Percentiles rank a stretch among this genome's conserved stretches.
phyloP scores from a whole-genome alignment of 768 basidiomycete genomes.

The Rhodocollybia butyracea region DNA sequence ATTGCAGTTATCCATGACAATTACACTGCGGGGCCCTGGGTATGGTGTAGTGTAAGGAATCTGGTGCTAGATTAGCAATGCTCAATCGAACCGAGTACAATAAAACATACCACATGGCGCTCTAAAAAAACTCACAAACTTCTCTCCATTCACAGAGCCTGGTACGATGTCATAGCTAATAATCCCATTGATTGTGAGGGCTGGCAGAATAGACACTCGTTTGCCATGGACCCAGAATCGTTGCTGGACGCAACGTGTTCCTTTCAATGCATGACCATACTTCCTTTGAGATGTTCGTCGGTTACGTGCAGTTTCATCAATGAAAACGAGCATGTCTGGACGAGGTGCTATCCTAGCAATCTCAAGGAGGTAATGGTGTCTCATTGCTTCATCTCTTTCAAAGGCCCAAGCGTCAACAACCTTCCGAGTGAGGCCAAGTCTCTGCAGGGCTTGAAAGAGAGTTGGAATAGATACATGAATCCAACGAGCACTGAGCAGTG shows the following conservation, averaged over 20 bases:
- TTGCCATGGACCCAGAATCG: slow-evolving; percentile 22
- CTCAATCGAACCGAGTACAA: neutral
- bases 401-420: slow-evolving; percentile 17
- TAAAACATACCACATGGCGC: slow-evolving; percentile 18
- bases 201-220: slow-evolving; percentile 24
- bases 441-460: slow-evolving; percentile 19
- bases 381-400: slow-evolving; percentile 26
- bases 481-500: slow-evolving; percentile 15
- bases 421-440: slow-evolving; percentile 22
- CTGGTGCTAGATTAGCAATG: neutral
- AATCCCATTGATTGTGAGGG: slow-evolving; percentile 21
- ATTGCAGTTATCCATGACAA: slow-evolving; percentile 36
- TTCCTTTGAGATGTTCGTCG: slow-evolving; percentile 19
- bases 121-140: slow-evolving; percentile 26
- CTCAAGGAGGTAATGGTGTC: slow-evolving; percentile 18
- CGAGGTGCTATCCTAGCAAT: slow-evolving; percentile 15
- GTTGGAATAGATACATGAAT: slow-evolving; percentile 28
- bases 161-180: slow-evolving; percentile 27
- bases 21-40: slow-evolving; percentile 29
- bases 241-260: slow-evolving; percentile 21
- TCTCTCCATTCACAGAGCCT: slow-evolving; percentile 27
- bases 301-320: slow-evolving; percentile 28
- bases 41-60: slow-evolving; percentile 27
- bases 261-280: slow-evolving; percentile 19
- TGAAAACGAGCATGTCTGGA: slow-evolving; percentile 21